These are phyloP conservation scores for Sclerotinia borealis DNA, from an alignment of 2,329 filamentous ascomycete species.

Conservation along the genomic window DNA sequence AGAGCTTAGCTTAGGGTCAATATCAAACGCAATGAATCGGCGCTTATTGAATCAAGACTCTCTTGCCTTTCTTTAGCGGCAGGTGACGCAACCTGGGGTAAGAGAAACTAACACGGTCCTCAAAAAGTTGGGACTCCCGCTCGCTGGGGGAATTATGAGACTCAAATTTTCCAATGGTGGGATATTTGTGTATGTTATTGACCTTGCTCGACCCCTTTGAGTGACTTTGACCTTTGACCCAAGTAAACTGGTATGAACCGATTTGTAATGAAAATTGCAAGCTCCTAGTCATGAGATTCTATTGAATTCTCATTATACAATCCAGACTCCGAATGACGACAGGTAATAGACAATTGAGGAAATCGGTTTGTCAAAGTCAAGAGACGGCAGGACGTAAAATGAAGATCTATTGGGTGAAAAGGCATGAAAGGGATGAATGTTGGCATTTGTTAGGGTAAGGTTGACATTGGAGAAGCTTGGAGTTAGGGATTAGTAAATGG, in stretches of 20 bases:
- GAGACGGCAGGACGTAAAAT: not conserved
- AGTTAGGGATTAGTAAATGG: constrained; percentile 1
- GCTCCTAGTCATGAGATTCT: constrained; percentile 27
- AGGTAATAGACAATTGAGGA: not conserved
- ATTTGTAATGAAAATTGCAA: constrained; percentile 27
- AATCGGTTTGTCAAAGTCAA: constrained; percentile 18
- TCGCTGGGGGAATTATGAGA: not conserved
- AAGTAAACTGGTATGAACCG: constrained; percentile 5
- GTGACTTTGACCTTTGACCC: no score
- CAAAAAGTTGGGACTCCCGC: constrained; percentile 1
- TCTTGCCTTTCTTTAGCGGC: constrained; percentile 14
- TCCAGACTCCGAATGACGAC: constrained; percentile 2
- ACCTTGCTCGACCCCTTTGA: not conserved
- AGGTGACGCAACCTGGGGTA: constrained; percentile 27
- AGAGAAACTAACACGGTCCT: constrained; percentile 9
- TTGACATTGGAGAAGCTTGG: not conserved
- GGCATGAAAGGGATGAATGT: not conserved
- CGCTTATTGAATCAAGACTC: not conserved
- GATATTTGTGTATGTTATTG: not conserved
- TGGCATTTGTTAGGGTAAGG: not conserved
- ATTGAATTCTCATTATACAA: constrained; percentile 1
- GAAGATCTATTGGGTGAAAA: not conserved
- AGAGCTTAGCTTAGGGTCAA: not conserved
- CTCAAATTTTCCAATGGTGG: constrained; percentile 4
- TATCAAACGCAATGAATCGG: constrained; percentile 5